Conservation (phyloP, 257 asterid genomes). For the Buddleja alternifolia region DNA sequence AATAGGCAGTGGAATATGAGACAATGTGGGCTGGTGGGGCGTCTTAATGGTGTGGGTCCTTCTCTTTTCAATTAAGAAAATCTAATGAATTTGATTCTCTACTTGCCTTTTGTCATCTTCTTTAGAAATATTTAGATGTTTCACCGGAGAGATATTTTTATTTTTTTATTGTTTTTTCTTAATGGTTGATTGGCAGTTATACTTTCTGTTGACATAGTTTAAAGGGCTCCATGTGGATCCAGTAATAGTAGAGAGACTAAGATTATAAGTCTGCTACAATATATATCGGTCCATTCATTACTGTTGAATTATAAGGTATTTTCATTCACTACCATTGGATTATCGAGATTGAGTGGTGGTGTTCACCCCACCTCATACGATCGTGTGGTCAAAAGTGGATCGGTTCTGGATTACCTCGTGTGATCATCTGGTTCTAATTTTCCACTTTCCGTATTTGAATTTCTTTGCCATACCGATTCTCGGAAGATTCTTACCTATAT, state of each 20-base stretch:
- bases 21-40: constrained; percentile 44
- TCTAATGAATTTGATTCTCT: background rate
- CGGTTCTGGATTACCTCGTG: too few species aligned
- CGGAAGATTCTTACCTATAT: background rate
- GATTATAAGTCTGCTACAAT: too few species aligned
- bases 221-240: constrained; percentile 28
- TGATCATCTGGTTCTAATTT: background rate
- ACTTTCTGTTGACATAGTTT: constrained; percentile 49
- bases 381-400: too few species aligned
- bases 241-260: background rate
- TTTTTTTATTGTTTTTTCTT: background rate
- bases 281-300: too few species aligned
- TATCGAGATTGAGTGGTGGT: too few species aligned
- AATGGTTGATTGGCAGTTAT: constrained; percentile 35
- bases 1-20: constrained; percentile 63
- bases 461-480: background rate
- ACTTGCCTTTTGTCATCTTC: constrained; percentile 20
- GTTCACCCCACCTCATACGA: too few species aligned
- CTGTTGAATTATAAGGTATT: too few species aligned
- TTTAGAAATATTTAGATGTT: background rate
- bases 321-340: too few species aligned
- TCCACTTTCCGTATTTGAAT: background rate
- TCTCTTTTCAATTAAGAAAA: background rate
- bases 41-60: constrained; percentile 30
- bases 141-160: background rate